A percentile compares a stretch with the other conserved stretches of the same genome.
Evolutionary conservation across 192 early-diverging fungal genomes (phyloP).

Genomic region (Podila verticillata): DNA sequence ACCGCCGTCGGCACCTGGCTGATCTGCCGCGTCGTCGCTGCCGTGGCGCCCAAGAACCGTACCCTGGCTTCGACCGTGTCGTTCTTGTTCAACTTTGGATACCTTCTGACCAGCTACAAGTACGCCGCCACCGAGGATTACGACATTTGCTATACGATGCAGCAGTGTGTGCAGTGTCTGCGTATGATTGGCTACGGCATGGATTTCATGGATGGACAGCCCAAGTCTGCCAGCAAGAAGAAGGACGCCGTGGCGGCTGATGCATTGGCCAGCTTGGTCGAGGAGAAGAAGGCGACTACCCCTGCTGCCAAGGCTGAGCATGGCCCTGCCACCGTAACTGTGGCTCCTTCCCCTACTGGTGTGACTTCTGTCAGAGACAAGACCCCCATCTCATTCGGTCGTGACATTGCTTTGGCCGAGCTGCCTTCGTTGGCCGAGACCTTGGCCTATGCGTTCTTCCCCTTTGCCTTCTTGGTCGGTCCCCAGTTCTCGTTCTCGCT

Average conservation of each 20-base stretch:
- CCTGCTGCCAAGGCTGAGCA: not conserved
- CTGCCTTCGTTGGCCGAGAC: conserved; percentile 59
- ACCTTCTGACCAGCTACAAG: conserved; percentile 61
- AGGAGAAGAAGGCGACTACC: conserved; percentile 8
- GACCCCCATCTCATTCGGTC: conserved; percentile 59
- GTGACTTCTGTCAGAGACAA: conserved; percentile 16
- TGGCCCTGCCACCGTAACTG: not conserved
- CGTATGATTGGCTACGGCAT: conserved; percentile 70
- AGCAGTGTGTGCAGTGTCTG: conserved; percentile 70
- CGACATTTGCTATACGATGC: conserved; percentile 70
- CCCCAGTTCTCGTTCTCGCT: conserved; percentile 72
- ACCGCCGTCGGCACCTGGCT: conserved; percentile 57
- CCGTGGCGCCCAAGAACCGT: conserved; percentile 49
- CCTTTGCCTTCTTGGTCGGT: conserved; percentile 66
- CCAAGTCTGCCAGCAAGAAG: conserved; percentile 17
- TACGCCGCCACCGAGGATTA: conserved; percentile 59
- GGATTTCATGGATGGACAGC: conserved; percentile 67
- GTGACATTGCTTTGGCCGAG: conserved; percentile 51
- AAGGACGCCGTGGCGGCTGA: not conserved
- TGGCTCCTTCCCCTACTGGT: not conserved
- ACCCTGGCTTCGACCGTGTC: conserved; percentile 36
- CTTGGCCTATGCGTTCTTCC: conserved; percentile 65
- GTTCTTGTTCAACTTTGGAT: conserved; percentile 61
- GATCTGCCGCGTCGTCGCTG: conserved; percentile 33
- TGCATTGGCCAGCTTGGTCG: no score